Evolutionary conservation across 2,329 filamentous ascomycete genomes (phyloP).

Genomic region (Penicillium brasilianum): DNA sequence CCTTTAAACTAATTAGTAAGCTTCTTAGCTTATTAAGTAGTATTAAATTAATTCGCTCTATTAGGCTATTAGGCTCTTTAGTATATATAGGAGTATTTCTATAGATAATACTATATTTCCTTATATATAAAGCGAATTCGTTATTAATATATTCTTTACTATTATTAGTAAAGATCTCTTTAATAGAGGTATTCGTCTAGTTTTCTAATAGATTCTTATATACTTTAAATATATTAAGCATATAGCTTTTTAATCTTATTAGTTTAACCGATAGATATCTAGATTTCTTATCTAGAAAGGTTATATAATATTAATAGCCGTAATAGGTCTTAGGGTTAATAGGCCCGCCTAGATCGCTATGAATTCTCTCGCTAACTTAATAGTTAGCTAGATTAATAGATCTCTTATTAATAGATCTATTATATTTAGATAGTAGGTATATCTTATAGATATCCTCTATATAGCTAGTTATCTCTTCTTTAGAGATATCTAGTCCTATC

Average conservation of each 20-base stretch:
- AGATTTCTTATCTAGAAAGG: neutral
- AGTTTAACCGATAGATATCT: neutral
- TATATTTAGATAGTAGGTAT: neutral
- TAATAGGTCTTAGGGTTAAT: neutral
- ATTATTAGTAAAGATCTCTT: neutral
- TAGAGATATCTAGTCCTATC: neutral
- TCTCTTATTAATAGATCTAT: slow-evolving; percentile 1
- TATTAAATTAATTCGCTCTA: neutral
- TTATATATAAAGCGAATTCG: neutral
- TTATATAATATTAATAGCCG: neutral
- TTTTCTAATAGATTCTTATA: neutral
- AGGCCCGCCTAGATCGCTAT: neutral
- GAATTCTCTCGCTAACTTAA: neutral
- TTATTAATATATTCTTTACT: neutral
- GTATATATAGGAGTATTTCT: neutral
- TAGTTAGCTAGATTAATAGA: neutral
- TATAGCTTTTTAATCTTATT: neutral
- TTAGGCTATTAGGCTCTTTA: neutral
- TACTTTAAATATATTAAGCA: neutral
- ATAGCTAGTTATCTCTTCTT: neutral
- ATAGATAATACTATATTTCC: neutral
- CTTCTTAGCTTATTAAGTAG: neutral
- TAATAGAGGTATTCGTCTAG: neutral
- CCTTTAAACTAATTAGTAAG: neutral
- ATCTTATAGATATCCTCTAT: neutral